Evolutionary conservation across 2,329 filamentous ascomycete species (phyloP), one percentile per base, ranked within the genome.

Genomic region (Botrytis pseudocinerea): DNA sequence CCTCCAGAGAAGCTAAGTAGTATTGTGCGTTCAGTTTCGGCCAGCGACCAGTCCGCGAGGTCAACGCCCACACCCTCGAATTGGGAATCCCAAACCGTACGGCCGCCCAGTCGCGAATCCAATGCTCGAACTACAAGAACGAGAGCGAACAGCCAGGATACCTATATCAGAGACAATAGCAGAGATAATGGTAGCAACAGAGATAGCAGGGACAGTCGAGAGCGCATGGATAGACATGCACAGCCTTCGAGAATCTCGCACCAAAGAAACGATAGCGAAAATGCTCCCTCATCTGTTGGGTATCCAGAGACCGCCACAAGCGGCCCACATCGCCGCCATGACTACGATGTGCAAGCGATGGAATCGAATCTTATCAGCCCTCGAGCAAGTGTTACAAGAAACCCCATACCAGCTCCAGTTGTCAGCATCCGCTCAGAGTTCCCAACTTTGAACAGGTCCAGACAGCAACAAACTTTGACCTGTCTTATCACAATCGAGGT

Each of bases 401-500:
- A 97, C 78, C 94, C 94, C 0, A 98, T 98, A 73, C 95, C 96
- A 1, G 86, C 94, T 9, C 96, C 96, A 0, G 92, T 90, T 0
- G 94, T 99, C n/a, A 97, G 93, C 0, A 92, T 99, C 65, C 93
- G 95, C 74, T 98, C 95, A 80, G 96, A 99, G 82, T 99, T 98
- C 80, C 96, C 96, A 0, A 98, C 96, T 1, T 88, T 99, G 79
- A 98, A 88, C 82, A 89, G 94, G 76, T 98, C 95, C 32, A 92
- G 95, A 69, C 94, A 97, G 80, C 96, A 98, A 82, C 96, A 99
- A 82, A 96, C 93, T 18, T 85, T 99, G 76, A 98, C 96, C 0
- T 99, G 96, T 79, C 85, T 99, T 71, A 88, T 99, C 69, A 98
- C 96, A 0, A 90, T 99, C 64, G 96, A 99, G 82, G 94, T 98